Evolutionary conservation across 140 eudicot genomes (phyloP), one percentile per base, ranked within the genome.

Genomic region (Senecio squalidus): DNA sequence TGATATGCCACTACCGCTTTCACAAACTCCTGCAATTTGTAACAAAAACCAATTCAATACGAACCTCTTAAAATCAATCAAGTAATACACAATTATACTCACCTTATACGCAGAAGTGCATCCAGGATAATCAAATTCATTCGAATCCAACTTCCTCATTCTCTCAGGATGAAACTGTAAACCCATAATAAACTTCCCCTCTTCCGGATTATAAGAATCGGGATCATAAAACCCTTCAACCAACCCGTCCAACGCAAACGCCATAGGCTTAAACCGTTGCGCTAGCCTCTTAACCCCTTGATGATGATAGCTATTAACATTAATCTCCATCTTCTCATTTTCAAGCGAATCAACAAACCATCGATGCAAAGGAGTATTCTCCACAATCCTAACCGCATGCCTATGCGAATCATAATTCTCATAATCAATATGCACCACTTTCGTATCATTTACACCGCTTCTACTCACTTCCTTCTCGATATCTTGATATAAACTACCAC

Each of bases 141-240:
- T 82, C 1, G 91, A 72, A 41, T 72, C 74, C 4, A 24, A 17
- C 14, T 25, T 41, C 73, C 91, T 81, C 95, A 88, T 88, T 10
- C 92, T 65, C 53, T 88, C 95, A 0, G 96, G 96, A 70, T 84
- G 96, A 67, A 88, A 88, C 60, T 88, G 96, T 14, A 88, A 80
- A 11, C 96, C 96, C 95, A 88, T 84, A 6, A 88, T 82, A 36
- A 88, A 88, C 85, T 88, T 82, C 0, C 95, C 96, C 71, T 88
- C 92, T 18, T 76, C 91, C 0, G 96, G 96, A 58, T 82, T 79
- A 77, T 82, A 89, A 13, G 78, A 78, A 71, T 84, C 88, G 0
- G 95, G 88, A 52, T 89, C 97, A 68, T 89, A 89, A 29, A 84
- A 89, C 60, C 91, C 95, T 70, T 89, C 97, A 3, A 89, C 54